Evolutionary conservation across 2,329 filamentous ascomycete genomes (phyloP), one percentile per base, ranked within the genome.

Genomic region (Ophiocordyceps polyrhachis-furcata): DNA sequence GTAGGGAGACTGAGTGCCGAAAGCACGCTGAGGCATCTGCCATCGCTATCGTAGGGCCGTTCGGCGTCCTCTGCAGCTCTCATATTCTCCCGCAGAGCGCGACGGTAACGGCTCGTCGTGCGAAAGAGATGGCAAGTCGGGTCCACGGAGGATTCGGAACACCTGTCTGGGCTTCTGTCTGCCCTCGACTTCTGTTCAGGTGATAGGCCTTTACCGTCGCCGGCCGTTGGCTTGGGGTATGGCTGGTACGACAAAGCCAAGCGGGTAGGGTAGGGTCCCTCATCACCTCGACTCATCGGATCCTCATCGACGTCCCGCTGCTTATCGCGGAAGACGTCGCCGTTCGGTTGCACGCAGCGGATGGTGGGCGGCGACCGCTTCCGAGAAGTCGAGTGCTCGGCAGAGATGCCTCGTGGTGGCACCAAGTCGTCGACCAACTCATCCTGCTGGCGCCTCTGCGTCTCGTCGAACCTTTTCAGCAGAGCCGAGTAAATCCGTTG

Each of bases 401-500:
- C 20, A 35, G 14, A 35, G 42, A 38, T 20, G n/a, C 35, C 35
- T 19, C 35, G 17, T 12, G 35, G 35, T 14, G 35, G 35, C 35
- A 38, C 35, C n/a, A 38, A 17, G n/a, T 38, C n/a, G 35, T 19
- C 35, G n/a, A 31, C 45, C n/a, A 14, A 12, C 43, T 41, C n/a
- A 1, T 44, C 49, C 29, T 48, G 43, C 15, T 49, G 35, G n/a
- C 7, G 40, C 13, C 48, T 45, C 32, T 60, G 61, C 2, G 61
- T 63, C 12, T 68, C 64, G 11, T 65, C 58, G 40, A 76, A 57
- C 31, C 67, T 65, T 48, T 72, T 72, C 60, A 81, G 73, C n/a
- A 83, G 60, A 1, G 76, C 78, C 6, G 74, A 75, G 52, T 79
- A 81, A 3, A 82, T 67, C 32, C 71, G 67, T 37, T 76, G 67